phyloP scores from a whole-genome alignment of 805 yeast species.

The Sugiyamaella valdiviana region DNA sequence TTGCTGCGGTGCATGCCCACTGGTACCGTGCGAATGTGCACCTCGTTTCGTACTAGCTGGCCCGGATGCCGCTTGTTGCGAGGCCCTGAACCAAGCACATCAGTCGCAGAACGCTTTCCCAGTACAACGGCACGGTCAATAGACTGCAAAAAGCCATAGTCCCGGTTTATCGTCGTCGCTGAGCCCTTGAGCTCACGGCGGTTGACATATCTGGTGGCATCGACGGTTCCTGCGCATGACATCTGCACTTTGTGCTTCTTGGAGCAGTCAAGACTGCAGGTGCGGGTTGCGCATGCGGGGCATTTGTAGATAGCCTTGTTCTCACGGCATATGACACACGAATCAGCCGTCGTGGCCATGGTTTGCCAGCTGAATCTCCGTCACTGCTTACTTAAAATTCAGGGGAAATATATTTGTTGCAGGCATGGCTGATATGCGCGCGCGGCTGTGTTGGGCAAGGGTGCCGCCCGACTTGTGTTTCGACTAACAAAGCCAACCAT shows the following conservation, averaged over 20 bases:
- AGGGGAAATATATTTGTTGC: neutral
- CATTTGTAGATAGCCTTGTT: conserved; percentile 59
- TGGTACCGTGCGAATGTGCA: conserved; percentile 56
- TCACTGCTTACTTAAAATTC: too few relatives aligned
- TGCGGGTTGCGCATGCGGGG: conserved; percentile 63
- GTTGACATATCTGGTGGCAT: conserved; percentile 52
- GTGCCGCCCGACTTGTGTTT: neutral
- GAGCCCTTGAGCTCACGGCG: conserved; percentile 42
- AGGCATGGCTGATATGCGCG: too few relatives aligned
- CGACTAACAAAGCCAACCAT: neutral
- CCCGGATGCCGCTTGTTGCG: conserved; percentile 35
- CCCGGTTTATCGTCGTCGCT: conserved; percentile 56
- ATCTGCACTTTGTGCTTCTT: conserved; percentile 57
- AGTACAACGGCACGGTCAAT: conserved; percentile 56
- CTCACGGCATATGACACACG: conserved; percentile 45
- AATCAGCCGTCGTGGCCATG: neutral
- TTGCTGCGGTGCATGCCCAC: conserved; percentile 65
- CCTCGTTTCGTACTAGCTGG: conserved; percentile 44
- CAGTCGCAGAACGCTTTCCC: conserved; percentile 43
- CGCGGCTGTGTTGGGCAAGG: too few relatives aligned
- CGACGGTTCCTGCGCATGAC: conserved; percentile 62
- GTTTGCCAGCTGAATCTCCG: neutral
- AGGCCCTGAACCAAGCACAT: conserved; percentile 11
- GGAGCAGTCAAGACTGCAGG: conserved; percentile 71
- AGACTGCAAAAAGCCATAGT: conserved; percentile 65